Evolutionary conservation across 2,329 filamentous ascomycete genomes (phyloP).

Genomic region (Leptographium wingfieldii): DNA sequence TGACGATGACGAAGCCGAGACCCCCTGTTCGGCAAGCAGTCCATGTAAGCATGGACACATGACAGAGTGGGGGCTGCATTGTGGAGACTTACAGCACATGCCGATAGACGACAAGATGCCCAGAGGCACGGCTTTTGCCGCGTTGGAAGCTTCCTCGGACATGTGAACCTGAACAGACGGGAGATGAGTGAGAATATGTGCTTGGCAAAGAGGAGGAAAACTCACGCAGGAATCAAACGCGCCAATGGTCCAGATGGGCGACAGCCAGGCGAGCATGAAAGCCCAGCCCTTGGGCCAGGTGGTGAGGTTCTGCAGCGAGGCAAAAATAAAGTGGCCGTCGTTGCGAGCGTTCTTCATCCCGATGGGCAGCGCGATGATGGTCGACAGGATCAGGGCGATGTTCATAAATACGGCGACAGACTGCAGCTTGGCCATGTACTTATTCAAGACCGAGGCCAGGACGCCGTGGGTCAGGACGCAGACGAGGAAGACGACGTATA

Average conservation of each 20-base stretch:
- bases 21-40: slow-evolving; percentile 23
- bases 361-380: slow-evolving; percentile 43
- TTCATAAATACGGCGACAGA: slow-evolving; percentile 43
- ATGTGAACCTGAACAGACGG: slow-evolving; percentile 18
- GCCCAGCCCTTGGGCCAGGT: slow-evolving; percentile 44
- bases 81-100: slow-evolving; percentile 21
- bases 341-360: slow-evolving; percentile 28
- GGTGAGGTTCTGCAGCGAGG: slow-evolving; percentile 41
- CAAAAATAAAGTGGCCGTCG: slow-evolving; percentile 39
- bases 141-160: slow-evolving; percentile 48
- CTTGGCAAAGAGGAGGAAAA: not conserved
- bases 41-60: too few species aligned
- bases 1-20: slow-evolving; percentile 43
- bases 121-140: slow-evolving; percentile 35
- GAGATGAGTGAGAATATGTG: not conserved
- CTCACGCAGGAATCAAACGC: slow-evolving; percentile 46
- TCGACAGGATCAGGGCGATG: slow-evolving; percentile 39
- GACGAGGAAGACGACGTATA: slow-evolving; percentile 45
- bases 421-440: slow-evolving; percentile 47
- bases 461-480: slow-evolving; percentile 41
- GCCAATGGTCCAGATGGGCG: slow-evolving; percentile 49
- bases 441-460: slow-evolving; percentile 37
- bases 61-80: not conserved
- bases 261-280: slow-evolving; percentile 48
- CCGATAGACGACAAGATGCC: slow-evolving; percentile 47